A percentile compares a stretch with the other conserved stretches of the same genome.
phyloP scores from a whole-genome alignment of 1,284 basidiomycete species.

The Schizophyllum amplum region DNA sequence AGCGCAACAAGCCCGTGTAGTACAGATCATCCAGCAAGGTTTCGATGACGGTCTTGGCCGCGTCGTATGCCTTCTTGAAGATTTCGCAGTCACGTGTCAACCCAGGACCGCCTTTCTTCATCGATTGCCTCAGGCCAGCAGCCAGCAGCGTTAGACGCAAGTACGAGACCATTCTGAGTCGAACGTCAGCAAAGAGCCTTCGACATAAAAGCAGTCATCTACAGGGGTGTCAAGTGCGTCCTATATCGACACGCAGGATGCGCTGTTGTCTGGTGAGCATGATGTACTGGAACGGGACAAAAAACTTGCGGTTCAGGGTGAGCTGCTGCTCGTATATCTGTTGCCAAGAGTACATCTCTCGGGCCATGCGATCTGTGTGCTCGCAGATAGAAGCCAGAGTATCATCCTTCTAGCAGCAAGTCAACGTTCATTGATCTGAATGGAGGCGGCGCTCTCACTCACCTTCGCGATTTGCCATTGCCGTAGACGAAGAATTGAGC shows the following conservation, averaged over 20 bases:
- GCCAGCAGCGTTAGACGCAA: conserved; percentile 45
- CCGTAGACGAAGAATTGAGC: conserved; percentile 39
- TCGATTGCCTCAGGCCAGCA: conserved; percentile 37
- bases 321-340: not conserved
- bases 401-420: not conserved
- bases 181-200: conserved; percentile 18
- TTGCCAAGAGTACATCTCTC: not conserved
- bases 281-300: conserved; percentile 16
- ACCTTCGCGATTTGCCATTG: conserved; percentile 22
- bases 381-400: not conserved
- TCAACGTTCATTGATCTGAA: not conserved
- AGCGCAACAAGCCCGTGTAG: conserved; percentile 39
- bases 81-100: conserved; percentile 33
- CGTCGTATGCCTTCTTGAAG: conserved; percentile 35
- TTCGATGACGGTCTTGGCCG: conserved; percentile 39
- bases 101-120: conserved; percentile 21
- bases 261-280: not conserved
- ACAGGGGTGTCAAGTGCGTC: not conserved
- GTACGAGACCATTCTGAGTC: conserved; percentile 19
- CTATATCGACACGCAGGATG: not conserved
- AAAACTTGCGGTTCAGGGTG: conserved; percentile 4
- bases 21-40: conserved; percentile 38
- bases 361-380: not conserved
- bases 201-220: conserved; percentile 19
- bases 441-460: not conserved